Evolutionary conservation across 768 basidiomycete species (phyloP).

Genomic region (Sporobolomyces phaffii): DNA sequence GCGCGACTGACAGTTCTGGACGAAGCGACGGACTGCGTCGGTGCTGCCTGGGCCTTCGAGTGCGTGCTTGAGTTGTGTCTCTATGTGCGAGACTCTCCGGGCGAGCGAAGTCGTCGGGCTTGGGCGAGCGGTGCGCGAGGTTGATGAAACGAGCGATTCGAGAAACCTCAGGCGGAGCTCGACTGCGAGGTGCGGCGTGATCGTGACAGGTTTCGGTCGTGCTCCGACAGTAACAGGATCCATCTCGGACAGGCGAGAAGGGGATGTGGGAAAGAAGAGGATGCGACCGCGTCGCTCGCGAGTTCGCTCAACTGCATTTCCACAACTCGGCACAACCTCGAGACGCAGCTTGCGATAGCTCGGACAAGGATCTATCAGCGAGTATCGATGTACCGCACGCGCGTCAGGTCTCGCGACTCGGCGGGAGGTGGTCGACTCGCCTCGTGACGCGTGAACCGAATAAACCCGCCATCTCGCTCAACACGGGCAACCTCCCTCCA

Average conservation of each 20-base stretch:
- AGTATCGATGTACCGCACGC: too few relatives aligned
- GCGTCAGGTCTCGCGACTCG: too few relatives aligned
- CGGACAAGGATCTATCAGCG: too few relatives aligned
- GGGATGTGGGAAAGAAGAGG: too few relatives aligned
- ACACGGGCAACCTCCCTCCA: neutral
- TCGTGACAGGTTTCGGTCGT: neutral
- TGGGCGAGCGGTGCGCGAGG: neutral
- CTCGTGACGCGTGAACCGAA: too few relatives aligned
- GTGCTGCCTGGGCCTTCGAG: constrained; percentile 12
- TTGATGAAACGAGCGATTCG: constrained; percentile 31
- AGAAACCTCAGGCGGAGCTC: constrained; percentile 40
- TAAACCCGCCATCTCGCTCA: neutral
- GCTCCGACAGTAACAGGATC: neutral
- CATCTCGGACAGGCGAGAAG: too few relatives aligned
- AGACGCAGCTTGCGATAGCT: too few relatives aligned
- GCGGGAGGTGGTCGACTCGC: too few relatives aligned
- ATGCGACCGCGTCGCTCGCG: neutral
- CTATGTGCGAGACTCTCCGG: constrained; percentile 7
- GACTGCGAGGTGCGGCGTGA: constrained; percentile 24
- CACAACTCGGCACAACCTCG: too few relatives aligned
- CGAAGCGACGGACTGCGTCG: constrained; percentile 39
- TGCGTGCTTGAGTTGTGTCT: constrained; percentile 12
- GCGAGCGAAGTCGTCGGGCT: constrained; percentile 11
- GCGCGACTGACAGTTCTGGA: constrained; percentile 29
- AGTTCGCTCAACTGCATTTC: too few relatives aligned